Conservation (phyloP, 352 stramenopile genomes). For the Pythium vanterpoolii region DNA sequence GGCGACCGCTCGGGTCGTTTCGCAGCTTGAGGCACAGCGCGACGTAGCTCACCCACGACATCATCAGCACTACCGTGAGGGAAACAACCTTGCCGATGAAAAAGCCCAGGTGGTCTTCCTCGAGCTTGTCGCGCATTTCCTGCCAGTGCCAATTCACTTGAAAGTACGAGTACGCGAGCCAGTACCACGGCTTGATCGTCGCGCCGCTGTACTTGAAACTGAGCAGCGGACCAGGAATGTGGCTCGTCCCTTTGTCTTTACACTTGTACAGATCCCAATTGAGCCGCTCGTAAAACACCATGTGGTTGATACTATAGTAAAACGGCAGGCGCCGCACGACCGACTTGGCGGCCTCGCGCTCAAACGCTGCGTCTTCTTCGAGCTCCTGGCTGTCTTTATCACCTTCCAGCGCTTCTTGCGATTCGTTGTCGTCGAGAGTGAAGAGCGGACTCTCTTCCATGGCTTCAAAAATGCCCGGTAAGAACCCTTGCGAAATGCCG, state of each 20-base stretch:
- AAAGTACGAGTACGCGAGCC: slow-evolving; percentile 79
- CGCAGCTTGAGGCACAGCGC: slow-evolving; percentile 65
- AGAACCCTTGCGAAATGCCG: slow-evolving; percentile 75
- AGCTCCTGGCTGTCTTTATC: slow-evolving; percentile 22
- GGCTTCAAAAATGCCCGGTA: slow-evolving; percentile 75
- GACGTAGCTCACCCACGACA: slow-evolving; percentile 66
- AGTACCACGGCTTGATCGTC: slow-evolving; percentile 79
- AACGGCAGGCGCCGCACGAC: slow-evolving; percentile 74
- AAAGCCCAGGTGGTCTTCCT: slow-evolving; percentile 59
- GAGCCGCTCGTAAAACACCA: slow-evolving; percentile 87
- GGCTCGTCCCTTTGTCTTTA: slow-evolving; percentile 48
- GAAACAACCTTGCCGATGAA: slow-evolving; percentile 62
- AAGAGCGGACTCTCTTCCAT: slow-evolving; percentile 81
- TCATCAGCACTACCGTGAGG: slow-evolving; percentile 53
- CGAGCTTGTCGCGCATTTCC: slow-evolving; percentile 46
- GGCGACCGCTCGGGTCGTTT: slow-evolving; percentile 58
- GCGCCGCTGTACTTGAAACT: slow-evolving; percentile 80
- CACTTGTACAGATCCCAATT: slow-evolving; percentile 87
- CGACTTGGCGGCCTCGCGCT: slow-evolving; percentile 30
- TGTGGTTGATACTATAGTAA: slow-evolving; percentile 87
- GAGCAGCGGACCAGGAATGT: slow-evolving; percentile 66
- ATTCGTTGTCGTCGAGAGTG: slow-evolving; percentile 37
- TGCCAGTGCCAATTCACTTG: slow-evolving; percentile 85
- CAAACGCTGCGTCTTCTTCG: slow-evolving; percentile 26
- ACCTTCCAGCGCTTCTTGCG: slow-evolving; percentile 28